phyloP scores from a whole-genome alignment of 306 rosid species.

The Cyclanthera cordifolia region DNA sequence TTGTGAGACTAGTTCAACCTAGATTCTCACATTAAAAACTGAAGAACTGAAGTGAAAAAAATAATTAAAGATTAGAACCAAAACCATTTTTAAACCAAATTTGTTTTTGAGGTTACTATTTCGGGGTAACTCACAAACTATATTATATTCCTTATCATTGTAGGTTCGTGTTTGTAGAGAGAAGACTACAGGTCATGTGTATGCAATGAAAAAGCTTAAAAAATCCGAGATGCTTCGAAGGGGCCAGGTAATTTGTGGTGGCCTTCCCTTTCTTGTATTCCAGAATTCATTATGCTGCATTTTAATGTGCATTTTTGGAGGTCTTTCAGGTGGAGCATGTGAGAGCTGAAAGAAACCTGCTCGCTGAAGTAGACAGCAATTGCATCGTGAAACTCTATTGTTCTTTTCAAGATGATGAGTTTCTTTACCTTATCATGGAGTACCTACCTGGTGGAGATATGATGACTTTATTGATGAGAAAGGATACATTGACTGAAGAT shows the following conservation, averaged over 20 bases:
- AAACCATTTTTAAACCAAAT: neutral
- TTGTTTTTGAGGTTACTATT: neutral
- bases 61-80: neutral
- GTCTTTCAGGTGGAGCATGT: slow-evolving; percentile 81
- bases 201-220: slow-evolving; percentile 97
- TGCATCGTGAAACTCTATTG: slow-evolving; percentile 93
- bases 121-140: slow-evolving; percentile 2
- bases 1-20: neutral
- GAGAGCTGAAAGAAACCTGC: slow-evolving; percentile 92
- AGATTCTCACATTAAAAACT: too few species aligned
- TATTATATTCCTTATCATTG: slow-evolving; percentile 29
- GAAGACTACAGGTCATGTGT: slow-evolving; percentile 69
- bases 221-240: slow-evolving; percentile 98
- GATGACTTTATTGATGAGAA: slow-evolving; percentile 99
- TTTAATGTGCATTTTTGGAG: neutral
- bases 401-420: slow-evolving; percentile 91
- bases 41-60: neutral
- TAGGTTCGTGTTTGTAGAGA: slow-evolving; percentile 95
- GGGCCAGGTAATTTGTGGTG: slow-evolving; percentile 67
- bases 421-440: slow-evolving; percentile 91
- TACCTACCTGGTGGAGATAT: slow-evolving; percentile 97
- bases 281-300: slow-evolving; percentile 7
- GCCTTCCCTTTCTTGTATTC: slow-evolving; percentile 17
- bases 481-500: slow-evolving; percentile 84
- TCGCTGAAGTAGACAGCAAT: slow-evolving; percentile 96